A percentile compares a stretch with the other conserved stretches of the same genome.
Conservation (phyloP, 2,329 filamentous ascomycete genomes). For the Hansfordia pulvinata region DNA sequence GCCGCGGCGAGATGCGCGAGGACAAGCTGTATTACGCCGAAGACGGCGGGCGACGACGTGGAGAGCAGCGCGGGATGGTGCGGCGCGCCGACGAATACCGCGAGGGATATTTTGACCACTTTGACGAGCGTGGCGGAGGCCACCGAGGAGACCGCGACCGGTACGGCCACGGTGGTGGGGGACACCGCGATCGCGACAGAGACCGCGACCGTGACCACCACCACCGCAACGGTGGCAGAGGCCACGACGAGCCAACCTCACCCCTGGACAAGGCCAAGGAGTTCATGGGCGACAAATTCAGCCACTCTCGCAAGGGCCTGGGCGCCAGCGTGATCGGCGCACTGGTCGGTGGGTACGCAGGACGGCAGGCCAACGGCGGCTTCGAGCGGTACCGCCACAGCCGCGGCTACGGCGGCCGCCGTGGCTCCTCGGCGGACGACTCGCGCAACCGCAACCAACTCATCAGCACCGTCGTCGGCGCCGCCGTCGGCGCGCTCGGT, state of each 20-base stretch:
- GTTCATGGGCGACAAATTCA: slow-evolving; percentile 31
- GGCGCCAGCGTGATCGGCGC: slow-evolving; percentile 38
- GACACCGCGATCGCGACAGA: neutral
- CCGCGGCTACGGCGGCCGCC: slow-evolving; percentile 9
- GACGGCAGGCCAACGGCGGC: slow-evolving; percentile 30
- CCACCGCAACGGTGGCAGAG: slow-evolving; percentile 14
- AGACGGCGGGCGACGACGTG: too few species aligned
- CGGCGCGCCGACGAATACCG: too few species aligned
- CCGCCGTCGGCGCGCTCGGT: slow-evolving; percentile 38
- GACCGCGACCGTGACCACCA: neutral
- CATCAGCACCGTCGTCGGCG: slow-evolving; percentile 37
- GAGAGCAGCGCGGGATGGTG: too few species aligned
- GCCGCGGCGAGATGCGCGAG: too few species aligned
- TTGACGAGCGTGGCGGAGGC: too few species aligned
- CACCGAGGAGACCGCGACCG: too few species aligned
- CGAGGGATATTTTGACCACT: too few species aligned
- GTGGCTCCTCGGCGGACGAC: slow-evolving; percentile 12
- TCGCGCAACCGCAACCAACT: slow-evolving; percentile 20
- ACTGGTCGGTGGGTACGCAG: slow-evolving; percentile 39
- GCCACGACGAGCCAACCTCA: slow-evolving; percentile 11
- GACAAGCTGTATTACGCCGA: too few species aligned
- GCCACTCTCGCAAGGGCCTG: slow-evolving; percentile 31
- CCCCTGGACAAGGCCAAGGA: slow-evolving; percentile 25
- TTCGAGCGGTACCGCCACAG: slow-evolving; percentile 15
- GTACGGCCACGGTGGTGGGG: too few species aligned